These are phyloP conservation scores for Phytophthora cryptogea DNA, from an alignment of 352 stramenopile species.

Conservation along the genomic window DNA sequence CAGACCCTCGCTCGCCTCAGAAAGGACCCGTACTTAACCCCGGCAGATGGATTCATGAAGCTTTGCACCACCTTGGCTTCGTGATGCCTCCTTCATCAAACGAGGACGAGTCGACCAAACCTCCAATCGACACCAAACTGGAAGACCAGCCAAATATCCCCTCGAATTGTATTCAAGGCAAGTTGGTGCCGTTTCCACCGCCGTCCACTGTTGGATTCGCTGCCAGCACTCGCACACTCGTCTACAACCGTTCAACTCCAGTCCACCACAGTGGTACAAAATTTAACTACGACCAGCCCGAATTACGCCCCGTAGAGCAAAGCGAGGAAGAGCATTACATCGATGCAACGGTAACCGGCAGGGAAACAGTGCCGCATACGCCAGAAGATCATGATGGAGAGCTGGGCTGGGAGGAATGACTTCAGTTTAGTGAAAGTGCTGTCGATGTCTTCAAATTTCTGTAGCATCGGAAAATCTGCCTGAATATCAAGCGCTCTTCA, in stretches of 20 bases:
- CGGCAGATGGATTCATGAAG: constrained; percentile 41
- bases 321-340: not conserved
- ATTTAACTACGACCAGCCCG: constrained; percentile 3
- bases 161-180: constrained; percentile 39
- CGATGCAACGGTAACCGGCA: constrained; percentile 6
- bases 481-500: not conserved
- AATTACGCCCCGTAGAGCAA: not conserved
- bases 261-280: not conserved
- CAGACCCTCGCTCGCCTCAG: constrained; percentile 7
- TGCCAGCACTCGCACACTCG: constrained; percentile 21
- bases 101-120: not conserved
- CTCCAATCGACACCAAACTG: not conserved
- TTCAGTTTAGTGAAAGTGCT: not conserved
- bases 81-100: constrained; percentile 30
- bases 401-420: constrained; percentile 1
- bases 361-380: not conserved
- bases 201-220: not conserved
- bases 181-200: constrained; percentile 40
- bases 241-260: constrained; percentile 19
- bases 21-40: constrained; percentile 14
- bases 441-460: not conserved
- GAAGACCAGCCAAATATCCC: constrained; percentile 29
- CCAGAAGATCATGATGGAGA: constrained; percentile 12
- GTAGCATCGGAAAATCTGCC: not conserved
- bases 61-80: constrained; percentile 46